phyloP scores from a whole-genome alignment of 2,329 filamentous ascomycete genomes.

The Claviceps cyperi region DNA sequence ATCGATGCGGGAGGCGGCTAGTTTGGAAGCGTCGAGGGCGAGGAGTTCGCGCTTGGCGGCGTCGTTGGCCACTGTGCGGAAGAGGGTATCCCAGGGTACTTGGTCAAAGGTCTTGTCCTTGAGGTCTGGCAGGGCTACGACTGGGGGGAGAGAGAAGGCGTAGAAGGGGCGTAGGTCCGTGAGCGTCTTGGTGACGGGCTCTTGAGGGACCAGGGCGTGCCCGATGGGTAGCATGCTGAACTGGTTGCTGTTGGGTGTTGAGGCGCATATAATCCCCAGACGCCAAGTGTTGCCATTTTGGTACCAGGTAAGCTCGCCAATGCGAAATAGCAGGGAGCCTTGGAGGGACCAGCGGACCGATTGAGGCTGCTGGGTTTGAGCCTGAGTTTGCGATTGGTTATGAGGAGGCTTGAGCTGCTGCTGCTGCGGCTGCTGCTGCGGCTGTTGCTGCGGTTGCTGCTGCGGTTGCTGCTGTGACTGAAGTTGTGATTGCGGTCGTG shows the following conservation, averaged over 20 bases:
- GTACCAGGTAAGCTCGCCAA: conserved; percentile 37
- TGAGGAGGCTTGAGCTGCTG: conserved; percentile 1
- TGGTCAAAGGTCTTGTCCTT: conserved; percentile 26
- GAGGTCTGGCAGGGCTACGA: conserved; percentile 22
- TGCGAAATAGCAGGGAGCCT: conserved; percentile 26
- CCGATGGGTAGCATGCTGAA: conserved; percentile 28
- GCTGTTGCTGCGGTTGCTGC: conserved; percentile 6
- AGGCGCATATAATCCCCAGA: conserved; percentile 28
- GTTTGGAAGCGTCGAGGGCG: conserved; percentile 35
- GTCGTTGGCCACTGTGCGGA: conserved; percentile 20
- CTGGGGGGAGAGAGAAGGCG: conserved; percentile 34
- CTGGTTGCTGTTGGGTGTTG: conserved; percentile 12
- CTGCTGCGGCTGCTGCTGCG: conserved; percentile 8
- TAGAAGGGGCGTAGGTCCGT: conserved; percentile 34
- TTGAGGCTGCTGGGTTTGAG: conserved; percentile 4
- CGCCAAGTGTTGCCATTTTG: conserved; percentile 32
- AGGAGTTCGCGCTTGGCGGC: conserved; percentile 25
- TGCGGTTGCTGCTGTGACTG: conserved; percentile 3
- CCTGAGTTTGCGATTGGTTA: neutral
- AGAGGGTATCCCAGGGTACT: conserved; percentile 27
- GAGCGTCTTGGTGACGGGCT: conserved; percentile 23
- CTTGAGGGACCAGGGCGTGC: conserved; percentile 23
- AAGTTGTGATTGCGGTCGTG: conserved; percentile 5
- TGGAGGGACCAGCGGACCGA: conserved; percentile 18
- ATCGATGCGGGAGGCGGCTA: conserved; percentile 34